Conservation (phyloP, 2,329 filamentous ascomycete species). For the Epicoccum nigrum region DNA sequence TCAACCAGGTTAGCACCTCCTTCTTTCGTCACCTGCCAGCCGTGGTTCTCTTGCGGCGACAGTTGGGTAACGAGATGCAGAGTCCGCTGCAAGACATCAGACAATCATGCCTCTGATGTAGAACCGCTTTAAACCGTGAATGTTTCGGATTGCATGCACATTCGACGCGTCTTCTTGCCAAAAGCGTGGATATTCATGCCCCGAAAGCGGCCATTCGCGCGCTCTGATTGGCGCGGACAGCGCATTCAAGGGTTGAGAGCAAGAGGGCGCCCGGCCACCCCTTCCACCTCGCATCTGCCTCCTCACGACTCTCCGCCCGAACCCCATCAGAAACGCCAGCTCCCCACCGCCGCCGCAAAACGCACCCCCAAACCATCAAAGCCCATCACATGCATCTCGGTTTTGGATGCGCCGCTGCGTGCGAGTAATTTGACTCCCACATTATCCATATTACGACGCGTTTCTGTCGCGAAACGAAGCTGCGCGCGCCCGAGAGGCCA, state of each 20-base stretch:
- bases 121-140: background rate
- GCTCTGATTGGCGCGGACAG: conserved; percentile 12
- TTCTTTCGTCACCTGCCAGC: conserved; percentile 4
- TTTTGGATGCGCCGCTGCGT: conserved; percentile 26
- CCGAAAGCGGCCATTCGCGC: conserved; percentile 11
- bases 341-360: no score
- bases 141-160: background rate
- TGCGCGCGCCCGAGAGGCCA: conserved; percentile 30
- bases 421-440: conserved; percentile 40
- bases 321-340: conserved; percentile 22
- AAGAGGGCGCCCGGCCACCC: conserved; percentile 11
- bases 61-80: background rate
- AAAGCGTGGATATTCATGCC: conserved; percentile 1
- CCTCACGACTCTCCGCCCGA: conserved; percentile 18
- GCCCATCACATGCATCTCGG: conserved; percentile 28
- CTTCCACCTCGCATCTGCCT: background rate
- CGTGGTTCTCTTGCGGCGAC: background rate
- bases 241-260: conserved; percentile 1
- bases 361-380: conserved; percentile 26
- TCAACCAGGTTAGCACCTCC: conserved; percentile 9
- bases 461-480: conserved; percentile 31
- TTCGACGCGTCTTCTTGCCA: background rate
- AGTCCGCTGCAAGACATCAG: background rate
- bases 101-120: background rate
- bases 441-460: conserved; percentile 37